Conservation (phyloP, 148 eudicot species). For the Vaccinium vitisidaea region DNA sequence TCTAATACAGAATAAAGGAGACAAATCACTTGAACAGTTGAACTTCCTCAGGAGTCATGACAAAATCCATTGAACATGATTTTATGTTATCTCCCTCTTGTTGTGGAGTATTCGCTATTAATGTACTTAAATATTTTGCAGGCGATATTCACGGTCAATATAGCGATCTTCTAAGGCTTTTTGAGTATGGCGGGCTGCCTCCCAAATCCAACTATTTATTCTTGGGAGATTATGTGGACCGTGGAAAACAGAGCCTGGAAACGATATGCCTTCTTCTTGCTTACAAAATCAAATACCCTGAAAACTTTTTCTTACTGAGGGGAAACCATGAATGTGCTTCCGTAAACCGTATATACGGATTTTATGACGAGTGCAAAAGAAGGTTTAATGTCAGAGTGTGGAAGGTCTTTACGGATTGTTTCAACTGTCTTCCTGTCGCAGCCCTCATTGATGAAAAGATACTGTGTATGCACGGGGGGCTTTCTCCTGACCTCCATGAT, state of each 20-base stretch:
- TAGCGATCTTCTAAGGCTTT: slow-evolving; percentile 50
- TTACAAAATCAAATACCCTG: slow-evolving; percentile 45
- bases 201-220: slow-evolving; percentile 50
- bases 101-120: neutral
- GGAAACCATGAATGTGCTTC: slow-evolving; percentile 61
- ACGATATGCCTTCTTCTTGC: slow-evolving; percentile 56
- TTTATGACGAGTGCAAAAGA: slow-evolving; percentile 51
- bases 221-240: slow-evolving; percentile 54
- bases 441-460: slow-evolving; percentile 54
- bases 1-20: neutral
- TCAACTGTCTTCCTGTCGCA: slow-evolving; percentile 51
- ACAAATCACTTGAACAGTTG: neutral
- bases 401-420: slow-evolving; percentile 49
- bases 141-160: slow-evolving; percentile 59
- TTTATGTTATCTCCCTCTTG: neutral
- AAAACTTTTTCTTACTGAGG: slow-evolving; percentile 46
- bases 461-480: slow-evolving; percentile 56
- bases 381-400: slow-evolving; percentile 44
- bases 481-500: slow-evolving; percentile 44
- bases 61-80: neutral
- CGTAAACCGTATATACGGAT: slow-evolving; percentile 50
- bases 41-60: slow-evolving; percentile 3
- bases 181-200: slow-evolving; percentile 50
- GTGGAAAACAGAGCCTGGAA: slow-evolving; percentile 54
- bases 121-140: slow-evolving; percentile 3